Base-by-base conservation (phyloP, 805 yeast genomes). In the Danielozyma ontarioensis region DNA sequence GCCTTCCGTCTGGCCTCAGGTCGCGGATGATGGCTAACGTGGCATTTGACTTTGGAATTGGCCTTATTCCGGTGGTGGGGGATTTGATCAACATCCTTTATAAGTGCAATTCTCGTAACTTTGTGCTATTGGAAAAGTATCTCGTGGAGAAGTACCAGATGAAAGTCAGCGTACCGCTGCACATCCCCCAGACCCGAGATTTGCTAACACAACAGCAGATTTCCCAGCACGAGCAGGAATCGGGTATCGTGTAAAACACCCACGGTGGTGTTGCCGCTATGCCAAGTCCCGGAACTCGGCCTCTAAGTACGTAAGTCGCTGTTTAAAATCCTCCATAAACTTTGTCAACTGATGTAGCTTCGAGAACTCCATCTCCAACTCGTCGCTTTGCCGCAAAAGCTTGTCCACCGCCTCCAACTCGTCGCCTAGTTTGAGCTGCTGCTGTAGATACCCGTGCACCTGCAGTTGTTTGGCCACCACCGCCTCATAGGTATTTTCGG, bases 331-430 rank as follows among this genome's bases (percentile, higher is more conserved):
- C 22, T 42, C 48, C 13, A 47, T 42, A 45, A 64, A 64, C 41
- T 41, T 32, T 19, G 51, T 62, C 31, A 78, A 57, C 40, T 75
- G 80, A 29, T 72, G 72, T 33, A 78, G 48, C 53, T 75, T 76
- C 50, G 66, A 57, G 40, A 75, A 72, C 33, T 74, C 73, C 25
- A 53, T 43, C 37, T 79, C 82, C 17, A 80, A 44, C 2, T 66
- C 71, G 21, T 67, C 63, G 46, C 84, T 76, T 31, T 63, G 52
- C 4, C 41, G 43, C 13, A 76, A 39, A n/a, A 74, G 29, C 3
- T 37, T 36, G 27, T 71, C 70, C 6, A 74, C 59, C 4, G 52
- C 50, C 3, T 48, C 45, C 22, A 78, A 58, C 35, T 72, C 66
- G 3, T 48, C 32, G 8, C 69, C 69, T n/a, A 76, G 52, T 4